phyloP scores from a whole-genome alignment of 345 rosid genomes.

The Murraya paniculata region DNA sequence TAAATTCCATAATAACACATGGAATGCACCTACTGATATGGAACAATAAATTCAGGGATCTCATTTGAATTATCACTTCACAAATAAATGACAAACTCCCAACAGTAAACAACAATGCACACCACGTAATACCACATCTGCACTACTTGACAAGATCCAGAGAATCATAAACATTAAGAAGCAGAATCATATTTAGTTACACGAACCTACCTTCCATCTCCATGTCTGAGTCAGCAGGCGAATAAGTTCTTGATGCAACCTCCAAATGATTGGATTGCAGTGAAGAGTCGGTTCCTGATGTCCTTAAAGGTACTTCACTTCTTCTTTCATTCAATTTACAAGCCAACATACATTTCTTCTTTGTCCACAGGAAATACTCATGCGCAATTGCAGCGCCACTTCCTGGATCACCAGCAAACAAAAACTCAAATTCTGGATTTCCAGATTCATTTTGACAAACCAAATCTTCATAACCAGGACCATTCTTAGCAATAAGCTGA shows the following conservation, averaged over 20 bases:
- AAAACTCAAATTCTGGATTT: slow-evolving; percentile 38
- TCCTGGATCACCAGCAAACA: slow-evolving; percentile 41
- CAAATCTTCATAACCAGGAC: slow-evolving; percentile 36
- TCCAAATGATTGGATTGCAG: slow-evolving; percentile 9
- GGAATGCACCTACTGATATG: not conserved
- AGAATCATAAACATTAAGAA: not conserved
- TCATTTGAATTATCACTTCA: not conserved
- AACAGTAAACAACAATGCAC: not conserved
- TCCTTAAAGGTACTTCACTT: slow-evolving; percentile 8
- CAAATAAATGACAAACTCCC: not conserved
- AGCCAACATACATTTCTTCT: slow-evolving; percentile 25
- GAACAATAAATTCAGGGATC: not conserved
- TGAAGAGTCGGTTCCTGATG: slow-evolving; percentile 19
- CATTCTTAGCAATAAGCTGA: slow-evolving; percentile 38
- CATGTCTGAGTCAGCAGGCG: slow-evolving; percentile 63
- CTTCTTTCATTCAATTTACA: slow-evolving; percentile 17
- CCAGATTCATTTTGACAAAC: slow-evolving; percentile 25
- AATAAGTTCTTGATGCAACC: slow-evolving; percentile 22
- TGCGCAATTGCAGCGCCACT: slow-evolving; percentile 40
- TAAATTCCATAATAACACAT: too few relatives aligned
- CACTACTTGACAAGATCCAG: not conserved
- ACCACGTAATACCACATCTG: not conserved
- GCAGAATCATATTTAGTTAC: slow-evolving; percentile 13
- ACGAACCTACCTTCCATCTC: slow-evolving; percentile 94
- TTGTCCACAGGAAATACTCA: slow-evolving; percentile 39